Conservation (phyloP, 441 rosid species). For the Gossypium trilobum region DNA sequence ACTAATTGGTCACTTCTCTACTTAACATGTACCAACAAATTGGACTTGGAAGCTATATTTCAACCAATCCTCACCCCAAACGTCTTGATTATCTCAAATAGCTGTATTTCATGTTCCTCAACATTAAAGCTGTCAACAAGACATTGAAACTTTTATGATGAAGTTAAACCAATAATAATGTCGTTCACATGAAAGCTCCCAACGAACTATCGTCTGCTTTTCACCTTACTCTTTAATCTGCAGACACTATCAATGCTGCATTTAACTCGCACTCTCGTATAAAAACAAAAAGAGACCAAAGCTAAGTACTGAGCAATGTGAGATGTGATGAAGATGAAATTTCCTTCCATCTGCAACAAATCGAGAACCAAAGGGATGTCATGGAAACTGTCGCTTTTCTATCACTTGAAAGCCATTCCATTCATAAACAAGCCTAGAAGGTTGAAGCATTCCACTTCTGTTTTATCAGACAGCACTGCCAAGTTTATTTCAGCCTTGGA, state of each 20-base stretch:
- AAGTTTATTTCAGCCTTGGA: slow-evolving; percentile 4
- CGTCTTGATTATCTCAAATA: neutral
- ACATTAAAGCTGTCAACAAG: neutral
- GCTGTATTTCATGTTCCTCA: neutral
- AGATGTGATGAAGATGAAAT: neutral
- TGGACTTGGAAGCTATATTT: neutral
- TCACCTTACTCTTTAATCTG: neutral
- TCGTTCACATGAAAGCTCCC: neutral
- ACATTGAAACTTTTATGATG: neutral
- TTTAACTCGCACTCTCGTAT: neutral
- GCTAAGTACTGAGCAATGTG: neutral
- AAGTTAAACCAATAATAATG: neutral
- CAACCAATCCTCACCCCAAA: neutral
- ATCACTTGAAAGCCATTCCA: slow-evolving; percentile 4
- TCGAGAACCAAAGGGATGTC: neutral
- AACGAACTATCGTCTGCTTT: neutral
- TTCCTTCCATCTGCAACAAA: slow-evolving; percentile 6
- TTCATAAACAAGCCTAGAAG: neutral
- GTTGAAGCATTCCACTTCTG: neutral
- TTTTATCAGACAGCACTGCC: neutral
- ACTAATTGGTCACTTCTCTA: neutral
- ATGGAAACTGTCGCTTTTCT: slow-evolving; percentile 1
- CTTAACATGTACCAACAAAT: neutral
- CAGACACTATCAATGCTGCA: neutral
- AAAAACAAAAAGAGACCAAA: neutral